Percentiles rank a stretch among this genome's conserved stretches.
phyloP scores from a whole-genome alignment of 208 protist species.

The Leishmania arabica region DNA sequence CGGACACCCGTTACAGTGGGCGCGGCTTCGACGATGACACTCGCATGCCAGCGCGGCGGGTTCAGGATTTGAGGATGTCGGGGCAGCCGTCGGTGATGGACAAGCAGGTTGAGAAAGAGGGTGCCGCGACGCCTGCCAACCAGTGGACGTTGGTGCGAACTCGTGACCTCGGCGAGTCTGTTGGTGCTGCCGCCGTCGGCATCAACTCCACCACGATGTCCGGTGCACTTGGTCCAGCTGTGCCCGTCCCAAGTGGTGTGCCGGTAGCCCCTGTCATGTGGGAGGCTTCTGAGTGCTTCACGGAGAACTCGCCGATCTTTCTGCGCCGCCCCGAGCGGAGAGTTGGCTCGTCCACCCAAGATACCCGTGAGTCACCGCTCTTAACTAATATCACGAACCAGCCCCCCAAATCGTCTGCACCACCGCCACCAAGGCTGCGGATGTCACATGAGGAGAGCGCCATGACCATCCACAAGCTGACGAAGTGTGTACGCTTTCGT shows the following conservation, averaged over 20 bases:
- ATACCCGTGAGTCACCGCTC: neutral
- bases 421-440: neutral
- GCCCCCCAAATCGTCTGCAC: neutral
- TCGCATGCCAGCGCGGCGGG: neutral
- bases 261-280: neutral
- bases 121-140: neutral
- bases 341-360: no score
- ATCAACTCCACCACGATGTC: neutral
- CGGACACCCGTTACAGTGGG: neutral
- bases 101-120: neutral
- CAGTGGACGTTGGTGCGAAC: neutral
- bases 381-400: slow-evolving; percentile 1
- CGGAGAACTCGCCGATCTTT: slow-evolving; percentile 8
- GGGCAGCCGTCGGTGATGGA: neutral
- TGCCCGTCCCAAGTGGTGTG: neutral
- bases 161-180: neutral
- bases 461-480: neutral
- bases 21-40: no score
- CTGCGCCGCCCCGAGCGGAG: slow-evolving; percentile 2
- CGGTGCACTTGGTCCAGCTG: neutral
- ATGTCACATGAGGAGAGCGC: neutral
- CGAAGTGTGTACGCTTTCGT: slow-evolving; percentile 12
- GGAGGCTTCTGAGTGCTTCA: neutral
- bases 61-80: neutral
- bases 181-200: neutral